Evolutionary conservation across 768 basidiomycete species (phyloP).

Genomic region (Infundibulicybe gibba): DNA sequence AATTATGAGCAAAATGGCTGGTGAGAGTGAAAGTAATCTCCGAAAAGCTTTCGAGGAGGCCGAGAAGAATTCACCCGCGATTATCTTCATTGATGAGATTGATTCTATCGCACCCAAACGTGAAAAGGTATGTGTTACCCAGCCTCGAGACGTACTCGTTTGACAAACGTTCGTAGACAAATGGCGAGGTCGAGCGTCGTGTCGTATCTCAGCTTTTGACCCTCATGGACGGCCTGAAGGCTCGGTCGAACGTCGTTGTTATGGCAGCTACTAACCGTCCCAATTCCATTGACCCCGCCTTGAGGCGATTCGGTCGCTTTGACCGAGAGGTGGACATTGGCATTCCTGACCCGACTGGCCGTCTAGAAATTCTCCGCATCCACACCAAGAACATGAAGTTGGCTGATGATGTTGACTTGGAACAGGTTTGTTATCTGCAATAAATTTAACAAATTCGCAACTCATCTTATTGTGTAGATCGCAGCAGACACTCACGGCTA

Average conservation of each 20-base stretch:
- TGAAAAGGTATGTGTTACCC: constrained; percentile 74
- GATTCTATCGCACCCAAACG: constrained; percentile 99
- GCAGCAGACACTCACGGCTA: constrained; percentile 99
- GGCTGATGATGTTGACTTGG: constrained; percentile 93
- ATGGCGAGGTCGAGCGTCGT: constrained; percentile 99
- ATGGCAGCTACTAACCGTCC: constrained; percentile 99
- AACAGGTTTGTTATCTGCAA: constrained; percentile 54
- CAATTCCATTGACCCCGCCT: constrained; percentile 98
- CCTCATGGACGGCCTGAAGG: constrained; percentile 98
- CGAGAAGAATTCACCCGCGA: constrained; percentile 98
- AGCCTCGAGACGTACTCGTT: neutral
- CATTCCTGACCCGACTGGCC: constrained; percentile 98
- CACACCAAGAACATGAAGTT: constrained; percentile 99
- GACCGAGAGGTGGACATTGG: constrained; percentile 99
- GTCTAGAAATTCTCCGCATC: constrained; percentile 97
- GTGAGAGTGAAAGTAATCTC: constrained; percentile 95
- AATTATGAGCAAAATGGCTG: constrained; percentile 99
- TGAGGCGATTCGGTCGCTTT: constrained; percentile 98
- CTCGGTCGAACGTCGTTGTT: constrained; percentile 97
- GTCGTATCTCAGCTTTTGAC: constrained; percentile 98
- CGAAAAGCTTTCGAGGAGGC: constrained; percentile 99
- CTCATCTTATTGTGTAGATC: constrained; percentile 51
- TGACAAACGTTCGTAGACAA: constrained; percentile 56
- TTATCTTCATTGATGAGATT: constrained; percentile 99
- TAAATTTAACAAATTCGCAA: neutral